Evolutionary conservation across 2,329 filamentous ascomycete genomes (phyloP).

Genomic region (Alternaria panax): DNA sequence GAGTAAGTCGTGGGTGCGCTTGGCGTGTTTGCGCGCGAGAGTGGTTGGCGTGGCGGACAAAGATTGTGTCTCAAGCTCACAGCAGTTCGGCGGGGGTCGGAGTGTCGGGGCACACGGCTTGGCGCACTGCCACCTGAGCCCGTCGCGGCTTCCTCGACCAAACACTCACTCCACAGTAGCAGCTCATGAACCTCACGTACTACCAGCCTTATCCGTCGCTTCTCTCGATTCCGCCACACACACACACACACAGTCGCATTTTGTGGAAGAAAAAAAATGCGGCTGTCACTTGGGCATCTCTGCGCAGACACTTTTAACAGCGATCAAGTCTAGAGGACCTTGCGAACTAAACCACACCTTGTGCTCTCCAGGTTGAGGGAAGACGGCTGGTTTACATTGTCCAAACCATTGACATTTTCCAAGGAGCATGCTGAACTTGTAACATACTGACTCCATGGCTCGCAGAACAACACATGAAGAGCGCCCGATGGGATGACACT

Average conservation of each 20-base stretch:
- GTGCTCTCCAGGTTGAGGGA: not conserved
- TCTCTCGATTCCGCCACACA: no score
- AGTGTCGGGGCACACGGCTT: constrained; percentile 13
- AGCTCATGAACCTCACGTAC: not conserved
- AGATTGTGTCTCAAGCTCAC: constrained; percentile 17
- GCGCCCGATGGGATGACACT: not conserved
- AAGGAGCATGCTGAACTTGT: not conserved
- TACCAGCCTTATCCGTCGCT: not conserved
- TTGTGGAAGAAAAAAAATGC: no score
- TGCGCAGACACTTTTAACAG: no score
- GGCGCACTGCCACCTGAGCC: constrained; percentile 3
- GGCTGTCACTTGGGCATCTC: no score
- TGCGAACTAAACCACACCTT: not conserved
- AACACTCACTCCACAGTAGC: not conserved
- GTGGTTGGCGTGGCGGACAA: constrained; percentile 29
- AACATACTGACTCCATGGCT: no score
- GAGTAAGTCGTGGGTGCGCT: constrained; percentile 16
- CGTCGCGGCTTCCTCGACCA: not conserved
- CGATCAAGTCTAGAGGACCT: not conserved
- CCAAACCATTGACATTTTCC: not conserved
- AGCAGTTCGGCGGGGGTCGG: constrained; percentile 16
- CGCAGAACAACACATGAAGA: not conserved
- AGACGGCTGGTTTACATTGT: not conserved
- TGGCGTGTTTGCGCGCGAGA: constrained; percentile 26
- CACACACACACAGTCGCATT: no score